Percentiles rank a stretch among this genome's conserved stretches.
Conservation (phyloP, 2,329 filamentous ascomycete species). For the Coniochaeta pulveracea region DNA sequence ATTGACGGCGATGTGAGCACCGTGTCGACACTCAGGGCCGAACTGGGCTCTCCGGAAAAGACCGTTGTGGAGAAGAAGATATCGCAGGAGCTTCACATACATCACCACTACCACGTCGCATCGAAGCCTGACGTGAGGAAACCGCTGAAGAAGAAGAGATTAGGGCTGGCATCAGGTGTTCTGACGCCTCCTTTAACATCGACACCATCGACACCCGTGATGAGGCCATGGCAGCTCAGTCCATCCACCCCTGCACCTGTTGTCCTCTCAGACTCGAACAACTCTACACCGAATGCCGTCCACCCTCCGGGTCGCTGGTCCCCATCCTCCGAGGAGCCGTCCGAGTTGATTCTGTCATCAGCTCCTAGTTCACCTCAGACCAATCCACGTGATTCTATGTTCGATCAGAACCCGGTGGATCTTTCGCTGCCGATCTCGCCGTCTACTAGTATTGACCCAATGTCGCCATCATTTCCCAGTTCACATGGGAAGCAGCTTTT, state of each 20-base stretch:
- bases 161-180: conserved; percentile 47
- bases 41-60: conserved; percentile 50
- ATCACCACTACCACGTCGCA: conserved; percentile 81
- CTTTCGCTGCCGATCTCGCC: conserved; percentile 73
- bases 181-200: conserved; percentile 41
- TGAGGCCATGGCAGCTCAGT: conserved; percentile 24
- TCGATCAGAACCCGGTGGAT: conserved; percentile 60
- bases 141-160: conserved; percentile 63
- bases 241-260: conserved; percentile 26
- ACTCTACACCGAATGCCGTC: conserved; percentile 27
- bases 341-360: conserved; percentile 59
- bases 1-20: conserved; percentile 29
- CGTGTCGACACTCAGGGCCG: conserved; percentile 53
- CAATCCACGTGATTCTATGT: conserved; percentile 61
- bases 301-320: conserved; percentile 50
- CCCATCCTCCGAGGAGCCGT: conserved; percentile 45
- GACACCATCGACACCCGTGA: conserved; percentile 28
- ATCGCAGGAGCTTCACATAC: conserved; percentile 76
- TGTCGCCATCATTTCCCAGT: conserved; percentile 45
- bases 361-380: conserved; percentile 74
- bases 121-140: conserved; percentile 50
- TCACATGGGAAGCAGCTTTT: conserved; percentile 42
- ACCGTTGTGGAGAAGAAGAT: conserved; percentile 17
- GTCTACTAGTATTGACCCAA: conserved; percentile 61
- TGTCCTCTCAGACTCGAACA: conserved; percentile 33